Evolutionary conservation across 768 basidiomycete species (phyloP), one percentile per base, ranked within the genome.

Genomic region (Russula foetens): DNA sequence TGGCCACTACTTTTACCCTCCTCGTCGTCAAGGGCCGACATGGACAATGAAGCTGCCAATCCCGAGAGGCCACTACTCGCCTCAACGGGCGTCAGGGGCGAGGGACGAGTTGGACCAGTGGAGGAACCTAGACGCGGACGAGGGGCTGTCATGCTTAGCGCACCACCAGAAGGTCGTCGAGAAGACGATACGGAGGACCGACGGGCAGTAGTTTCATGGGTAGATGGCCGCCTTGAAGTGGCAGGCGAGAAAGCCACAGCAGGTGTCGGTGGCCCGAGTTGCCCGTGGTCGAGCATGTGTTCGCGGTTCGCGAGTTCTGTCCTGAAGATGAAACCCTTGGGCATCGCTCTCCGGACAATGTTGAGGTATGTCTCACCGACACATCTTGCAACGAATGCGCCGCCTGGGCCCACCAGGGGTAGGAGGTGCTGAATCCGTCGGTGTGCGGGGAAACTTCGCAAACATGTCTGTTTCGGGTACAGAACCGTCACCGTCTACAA

Each of bases 261-360:
- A 4, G 85, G 86, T 0, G 86, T 88, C 2, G 83, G 76, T 11
- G 86, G 82, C 2, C 85, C 86, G 4, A 89, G 73, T 67, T 91
- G 88, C 5, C 86, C 88, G 67, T 95, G 92, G 70, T 93, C 89
- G 49, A 93, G 81, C 90, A 98, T 92, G 70, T 97, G 90, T 69
- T 94, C 92, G n/a, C 89, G 79, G 0, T 90, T 82, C 0, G 94
- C 94, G 15, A 98, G 79, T 67, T 92, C 91, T 60, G 86, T 85
- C 67, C 92, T 87, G 31, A 19, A 26, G 39, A 23, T 12, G 50
- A 44, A 44, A 29, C 39, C 15, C 21, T 39, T 61, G 55, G 50
- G 55, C 33, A 23, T n/a, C 21, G 2, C 14, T 11, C 23, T n/a
- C 7, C 44, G 12, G 21, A 21, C 15, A 6, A 15, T 43, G n/a